These are phyloP conservation scores for Salix exigua DNA, from an alignment of 345 rosid genomes.

Conservation along the genomic window DNA sequence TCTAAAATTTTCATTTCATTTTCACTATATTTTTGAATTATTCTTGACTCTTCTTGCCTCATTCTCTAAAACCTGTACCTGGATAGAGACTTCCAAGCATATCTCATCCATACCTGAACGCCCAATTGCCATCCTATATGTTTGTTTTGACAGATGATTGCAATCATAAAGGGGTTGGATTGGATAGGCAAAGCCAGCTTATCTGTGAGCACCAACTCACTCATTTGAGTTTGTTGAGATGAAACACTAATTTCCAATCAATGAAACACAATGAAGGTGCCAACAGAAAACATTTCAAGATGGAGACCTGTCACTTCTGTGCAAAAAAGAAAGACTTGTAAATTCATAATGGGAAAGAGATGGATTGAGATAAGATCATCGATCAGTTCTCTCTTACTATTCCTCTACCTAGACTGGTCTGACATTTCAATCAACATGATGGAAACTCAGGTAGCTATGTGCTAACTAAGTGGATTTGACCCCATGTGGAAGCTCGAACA, in stretches of 20 bases:
- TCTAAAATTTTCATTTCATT: neutral
- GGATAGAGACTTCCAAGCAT: neutral
- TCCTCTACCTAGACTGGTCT: neutral
- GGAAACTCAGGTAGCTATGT: neutral
- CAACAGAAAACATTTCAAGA: neutral
- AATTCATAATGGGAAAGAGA: neutral
- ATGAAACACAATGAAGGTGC: neutral
- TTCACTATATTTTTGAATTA: neutral
- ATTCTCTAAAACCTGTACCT: neutral
- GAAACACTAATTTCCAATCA: neutral
- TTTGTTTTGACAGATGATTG: neutral
- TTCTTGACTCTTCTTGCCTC: neutral
- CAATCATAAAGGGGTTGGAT: neutral
- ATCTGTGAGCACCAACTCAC: neutral
- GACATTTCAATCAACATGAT: neutral
- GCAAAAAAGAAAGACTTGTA: neutral
- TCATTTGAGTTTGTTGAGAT: neutral
- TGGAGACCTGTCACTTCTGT: neutral
- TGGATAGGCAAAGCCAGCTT: neutral
- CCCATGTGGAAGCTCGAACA: neutral
- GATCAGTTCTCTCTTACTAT: neutral
- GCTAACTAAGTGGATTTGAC: neutral
- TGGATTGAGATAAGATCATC: neutral
- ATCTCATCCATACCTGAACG: neutral
- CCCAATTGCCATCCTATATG: neutral